These are phyloP conservation scores for Thelonectria rubi DNA, from an alignment of 2,329 filamentous ascomycete genomes.

Conservation along the genomic window DNA sequence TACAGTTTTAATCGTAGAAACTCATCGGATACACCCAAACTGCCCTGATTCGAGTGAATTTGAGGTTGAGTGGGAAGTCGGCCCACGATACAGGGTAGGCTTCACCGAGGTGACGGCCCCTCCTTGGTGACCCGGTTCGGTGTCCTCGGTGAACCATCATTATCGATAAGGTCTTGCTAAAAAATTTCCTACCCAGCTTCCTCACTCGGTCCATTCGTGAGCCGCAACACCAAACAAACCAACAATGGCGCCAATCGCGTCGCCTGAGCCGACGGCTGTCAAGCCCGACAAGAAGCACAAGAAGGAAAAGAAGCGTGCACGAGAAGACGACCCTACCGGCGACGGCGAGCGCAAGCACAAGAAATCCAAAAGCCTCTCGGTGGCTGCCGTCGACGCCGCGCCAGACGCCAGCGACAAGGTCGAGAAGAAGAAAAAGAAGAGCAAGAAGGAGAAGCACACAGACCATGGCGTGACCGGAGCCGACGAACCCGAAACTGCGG, in stretches of 20 bases:
- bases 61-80: not conserved
- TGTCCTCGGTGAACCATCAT: slow-evolving; percentile 30
- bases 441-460: slow-evolving; percentile 41
- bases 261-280: slow-evolving; percentile 42
- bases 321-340: slow-evolving; percentile 53
- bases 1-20: not conserved
- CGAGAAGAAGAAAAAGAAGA: slow-evolving; percentile 47
- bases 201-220: slow-evolving; percentile 21
- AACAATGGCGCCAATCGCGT: slow-evolving; percentile 48
- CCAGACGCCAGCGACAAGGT: slow-evolving; percentile 45
- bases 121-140: slow-evolving; percentile 26
- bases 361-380: slow-evolving; percentile 58
- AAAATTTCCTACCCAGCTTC: slow-evolving; percentile 35
- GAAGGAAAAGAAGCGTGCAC: slow-evolving; percentile 56
- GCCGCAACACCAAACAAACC: slow-evolving; percentile 22
- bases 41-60: not conserved
- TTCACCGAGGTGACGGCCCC: not conserved
- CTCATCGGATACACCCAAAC: not conserved
- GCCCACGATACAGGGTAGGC: slow-evolving; percentile 11
- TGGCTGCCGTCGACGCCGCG: slow-evolving; percentile 31
- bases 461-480: slow-evolving; percentile 21
- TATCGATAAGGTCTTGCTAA: slow-evolving; percentile 35
- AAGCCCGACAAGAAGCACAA: slow-evolving; percentile 53
- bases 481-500: slow-evolving; percentile 24
- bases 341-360: slow-evolving; percentile 59